Evolutionary conservation across 1,284 basidiomycete genomes (phyloP), one percentile per base, ranked within the genome.

Genomic region (Trichosporon coremiiforme): DNA sequence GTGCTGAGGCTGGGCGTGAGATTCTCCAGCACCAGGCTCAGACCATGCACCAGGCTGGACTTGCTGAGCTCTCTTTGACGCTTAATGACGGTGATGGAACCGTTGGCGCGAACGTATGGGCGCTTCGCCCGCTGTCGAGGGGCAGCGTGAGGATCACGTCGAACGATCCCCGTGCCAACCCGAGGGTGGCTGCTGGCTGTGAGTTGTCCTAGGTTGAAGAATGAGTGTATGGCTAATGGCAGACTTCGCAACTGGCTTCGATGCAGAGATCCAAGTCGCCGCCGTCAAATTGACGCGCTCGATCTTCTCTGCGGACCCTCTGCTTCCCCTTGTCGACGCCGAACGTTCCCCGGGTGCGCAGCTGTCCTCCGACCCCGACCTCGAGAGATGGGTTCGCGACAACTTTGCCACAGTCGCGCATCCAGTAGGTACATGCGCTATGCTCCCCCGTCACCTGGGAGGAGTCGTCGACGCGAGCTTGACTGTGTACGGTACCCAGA

Each of bases 401-500:
- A 65, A 71, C 60, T 75, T 77, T 65, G 69, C 75, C 69, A 81
- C 82, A 33, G 82, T 83, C 67, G 89, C 83, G 75, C 89, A 89
- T 82, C 89, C 89, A 2, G 84, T 86, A 36, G 87, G 87, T 70
- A 87, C 89, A 17, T 88, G 87, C 72, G 85, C 88, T 7, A 90
- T 90, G 89, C 82, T 90, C 57, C 89, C 89, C 1, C 81, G 84
- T 69, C 81, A 82, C 41, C 79, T 85, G 68, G 90, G 90, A 62
- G 90, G 89, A 71, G 90, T 90, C 64, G 89, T 91, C 64, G 87
- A 88, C 78, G 80, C 87, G 25, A 84, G 87, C 69, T 81, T 91
- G 36, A 84, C 84, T 75, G 89, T 91, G 8, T 89, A 90, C 78
- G 89, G 89, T 33, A 85, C 87, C 2, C 69, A 70, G 69, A 88